Conservation (phyloP, 129 eudicot species). For the Centrapalus pauciflorus region DNA sequence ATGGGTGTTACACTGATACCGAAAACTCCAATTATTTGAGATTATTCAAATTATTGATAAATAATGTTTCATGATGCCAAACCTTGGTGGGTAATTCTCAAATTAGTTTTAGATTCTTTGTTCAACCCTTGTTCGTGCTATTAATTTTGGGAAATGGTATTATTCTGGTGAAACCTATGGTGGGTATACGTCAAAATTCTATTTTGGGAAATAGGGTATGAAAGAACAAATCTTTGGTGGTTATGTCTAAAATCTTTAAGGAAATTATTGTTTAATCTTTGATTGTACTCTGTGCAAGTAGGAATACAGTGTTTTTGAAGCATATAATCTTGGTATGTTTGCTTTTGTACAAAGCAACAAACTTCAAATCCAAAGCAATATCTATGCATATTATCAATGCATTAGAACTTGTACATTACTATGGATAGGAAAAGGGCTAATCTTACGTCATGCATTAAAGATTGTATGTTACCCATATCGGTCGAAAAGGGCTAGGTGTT, state of each 20-base stretch:
- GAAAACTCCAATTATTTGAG: not conserved
- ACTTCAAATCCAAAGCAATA: slow-evolving; percentile 7
- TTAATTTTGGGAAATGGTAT: not conserved
- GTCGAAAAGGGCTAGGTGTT: too few relatives aligned
- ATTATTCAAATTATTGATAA: not conserved
- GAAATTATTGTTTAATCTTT: slow-evolving; percentile 4
- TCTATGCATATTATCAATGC: not conserved
- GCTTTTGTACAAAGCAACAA: slow-evolving; percentile 21
- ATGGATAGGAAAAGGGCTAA: not conserved
- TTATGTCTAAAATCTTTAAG: not conserved
- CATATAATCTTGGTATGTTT: slow-evolving; percentile 15
- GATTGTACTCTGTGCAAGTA: not conserved
- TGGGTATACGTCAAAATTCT: not conserved
- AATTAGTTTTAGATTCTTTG: not conserved
- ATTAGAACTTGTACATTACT: not conserved
- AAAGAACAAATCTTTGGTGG: slow-evolving; percentile 1
- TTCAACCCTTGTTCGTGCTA: not conserved
- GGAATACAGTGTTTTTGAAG: slow-evolving; percentile 8
- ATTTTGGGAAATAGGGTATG: not conserved
- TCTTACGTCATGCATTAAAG: not conserved
- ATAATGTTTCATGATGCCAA: too few relatives aligned
- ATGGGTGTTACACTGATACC: slow-evolving; percentile 10
- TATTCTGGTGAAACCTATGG: not conserved
- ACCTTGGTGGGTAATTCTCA: not conserved
- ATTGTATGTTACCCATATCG: not conserved